Evolutionary conservation across 1,284 basidiomycete genomes (phyloP).

Genomic region (Vanrija sp.): DNA sequence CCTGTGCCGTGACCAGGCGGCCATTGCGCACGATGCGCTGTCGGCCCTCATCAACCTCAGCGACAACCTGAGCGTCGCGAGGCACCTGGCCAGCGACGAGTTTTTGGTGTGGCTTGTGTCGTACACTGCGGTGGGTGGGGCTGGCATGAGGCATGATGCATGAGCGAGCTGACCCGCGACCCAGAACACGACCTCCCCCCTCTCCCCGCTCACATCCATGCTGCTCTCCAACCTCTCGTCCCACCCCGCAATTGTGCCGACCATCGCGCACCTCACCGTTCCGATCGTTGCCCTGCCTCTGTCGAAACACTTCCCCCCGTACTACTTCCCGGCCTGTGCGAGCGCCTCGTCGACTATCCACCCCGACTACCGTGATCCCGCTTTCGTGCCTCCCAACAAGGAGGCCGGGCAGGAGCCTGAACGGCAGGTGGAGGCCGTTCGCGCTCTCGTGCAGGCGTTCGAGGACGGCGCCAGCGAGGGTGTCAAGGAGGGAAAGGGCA

Average conservation of each 20-base stretch:
- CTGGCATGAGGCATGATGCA: not conserved
- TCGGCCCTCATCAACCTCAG: slow-evolving; percentile 90
- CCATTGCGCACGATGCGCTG: slow-evolving; percentile 92
- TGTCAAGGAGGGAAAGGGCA: slow-evolving; percentile 51
- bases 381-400: slow-evolving; percentile 58
- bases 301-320: slow-evolving; percentile 52
- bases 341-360: slow-evolving; percentile 61
- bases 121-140: slow-evolving; percentile 74
- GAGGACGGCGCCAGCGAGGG: slow-evolving; percentile 64
- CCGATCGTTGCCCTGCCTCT: slow-evolving; percentile 56
- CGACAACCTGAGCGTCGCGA: slow-evolving; percentile 69
- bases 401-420: slow-evolving; percentile 56
- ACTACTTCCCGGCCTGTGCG: slow-evolving; percentile 68
- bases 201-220: slow-evolving; percentile 95
- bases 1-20: slow-evolving; percentile 79
- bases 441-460: slow-evolving; percentile 80
- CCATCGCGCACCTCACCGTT: slow-evolving; percentile 65
- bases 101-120: slow-evolving; percentile 83
- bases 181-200: slow-evolving; percentile 80
- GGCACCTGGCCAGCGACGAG: slow-evolving; percentile 65
- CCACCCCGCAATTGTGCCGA: slow-evolving; percentile 64
- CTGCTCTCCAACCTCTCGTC: slow-evolving; percentile 90
- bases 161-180: slow-evolving; percentile 5
- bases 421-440: slow-evolving; percentile 61
- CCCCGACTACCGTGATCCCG: slow-evolving; percentile 42